Conservation (phyloP, 2,329 filamentous ascomycete species). For the Aspergillus novoparasiticus region DNA sequence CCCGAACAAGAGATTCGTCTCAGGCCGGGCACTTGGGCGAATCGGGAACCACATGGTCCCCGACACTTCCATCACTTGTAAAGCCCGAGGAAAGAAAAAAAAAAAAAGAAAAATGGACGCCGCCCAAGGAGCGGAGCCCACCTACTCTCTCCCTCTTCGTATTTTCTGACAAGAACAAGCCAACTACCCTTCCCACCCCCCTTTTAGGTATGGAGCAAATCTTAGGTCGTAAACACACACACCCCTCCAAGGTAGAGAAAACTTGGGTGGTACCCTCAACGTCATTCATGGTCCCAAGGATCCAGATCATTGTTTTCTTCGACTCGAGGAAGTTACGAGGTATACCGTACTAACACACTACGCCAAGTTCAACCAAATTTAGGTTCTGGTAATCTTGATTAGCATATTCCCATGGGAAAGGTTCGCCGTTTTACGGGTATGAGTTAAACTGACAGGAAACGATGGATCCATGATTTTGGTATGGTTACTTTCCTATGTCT, state of each 20-base stretch:
- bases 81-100: conserved; percentile 18
- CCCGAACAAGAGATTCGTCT: conserved; percentile 9
- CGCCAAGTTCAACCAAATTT: background rate
- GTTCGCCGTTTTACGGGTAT: conserved; percentile 14
- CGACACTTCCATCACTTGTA: conserved; percentile 13
- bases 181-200: background rate
- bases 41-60: conserved; percentile 28
- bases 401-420: conserved; percentile 10
- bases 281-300: conserved; percentile 7
- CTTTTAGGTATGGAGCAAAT: background rate
- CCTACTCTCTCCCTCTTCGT: background rate
- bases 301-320: background rate
- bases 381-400: conserved; percentile 6
- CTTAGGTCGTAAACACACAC: background rate
- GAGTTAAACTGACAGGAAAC: conserved; percentile 12
- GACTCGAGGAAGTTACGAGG: background rate
- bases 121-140: conserved; percentile 13
- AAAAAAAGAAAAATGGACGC: conserved; percentile 12
- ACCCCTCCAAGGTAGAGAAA: background rate
- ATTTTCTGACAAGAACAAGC: conserved; percentile 11
- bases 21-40: conserved; percentile 13
- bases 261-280: background rate
- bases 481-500: background rate
- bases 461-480: conserved; percentile 9
- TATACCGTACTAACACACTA: no score